Percentiles rank a stretch among this genome's conserved stretches.
phyloP scores from a whole-genome alignment of 208 protist species.

The Trypanosoma congolense region DNA sequence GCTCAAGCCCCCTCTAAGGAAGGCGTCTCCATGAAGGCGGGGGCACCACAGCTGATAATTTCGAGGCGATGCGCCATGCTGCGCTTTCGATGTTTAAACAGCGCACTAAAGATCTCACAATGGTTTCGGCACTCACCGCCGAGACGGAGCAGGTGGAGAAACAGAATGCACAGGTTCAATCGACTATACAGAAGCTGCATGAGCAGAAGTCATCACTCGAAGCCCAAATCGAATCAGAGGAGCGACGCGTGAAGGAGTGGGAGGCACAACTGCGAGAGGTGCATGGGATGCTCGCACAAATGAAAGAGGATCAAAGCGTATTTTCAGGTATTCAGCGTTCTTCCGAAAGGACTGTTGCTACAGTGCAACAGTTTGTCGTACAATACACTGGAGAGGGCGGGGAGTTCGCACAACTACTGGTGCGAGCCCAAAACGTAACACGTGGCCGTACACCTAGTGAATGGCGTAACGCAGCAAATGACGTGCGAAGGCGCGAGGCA shows the following conservation, averaged over 20 bases:
- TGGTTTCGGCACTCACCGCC: constrained; percentile 31
- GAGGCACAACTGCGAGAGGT: constrained; percentile 40
- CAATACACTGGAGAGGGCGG: constrained; percentile 23
- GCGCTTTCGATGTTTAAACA: constrained; percentile 78
- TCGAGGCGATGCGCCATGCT: constrained; percentile 60
- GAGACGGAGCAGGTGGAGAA: constrained; percentile 20
- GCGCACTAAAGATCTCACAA: constrained; percentile 78
- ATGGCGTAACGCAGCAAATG: constrained; percentile 31
- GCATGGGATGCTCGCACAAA: constrained; percentile 40
- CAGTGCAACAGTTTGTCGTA: constrained; percentile 31
- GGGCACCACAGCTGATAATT: constrained; percentile 35
- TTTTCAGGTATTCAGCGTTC: constrained; percentile 31
- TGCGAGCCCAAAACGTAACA: constrained; percentile 23
- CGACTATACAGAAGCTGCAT: constrained; percentile 29
- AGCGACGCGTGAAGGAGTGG: constrained; percentile 37
- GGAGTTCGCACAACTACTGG: constrained; percentile 37
- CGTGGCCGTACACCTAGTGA: constrained; percentile 41
- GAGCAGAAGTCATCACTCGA: constrained; percentile 41
- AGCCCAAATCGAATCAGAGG: constrained; percentile 52
- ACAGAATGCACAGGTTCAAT: constrained; percentile 26
- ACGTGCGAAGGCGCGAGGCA: constrained; percentile 33
- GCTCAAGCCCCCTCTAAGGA: neutral
- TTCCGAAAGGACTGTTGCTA: constrained; percentile 26
- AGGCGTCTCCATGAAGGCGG: constrained; percentile 1
- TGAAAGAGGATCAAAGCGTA: constrained; percentile 44